phyloP scores from a whole-genome alignment of 2,329 filamentous ascomycete genomes.

The Colletotrichum incanum region DNA sequence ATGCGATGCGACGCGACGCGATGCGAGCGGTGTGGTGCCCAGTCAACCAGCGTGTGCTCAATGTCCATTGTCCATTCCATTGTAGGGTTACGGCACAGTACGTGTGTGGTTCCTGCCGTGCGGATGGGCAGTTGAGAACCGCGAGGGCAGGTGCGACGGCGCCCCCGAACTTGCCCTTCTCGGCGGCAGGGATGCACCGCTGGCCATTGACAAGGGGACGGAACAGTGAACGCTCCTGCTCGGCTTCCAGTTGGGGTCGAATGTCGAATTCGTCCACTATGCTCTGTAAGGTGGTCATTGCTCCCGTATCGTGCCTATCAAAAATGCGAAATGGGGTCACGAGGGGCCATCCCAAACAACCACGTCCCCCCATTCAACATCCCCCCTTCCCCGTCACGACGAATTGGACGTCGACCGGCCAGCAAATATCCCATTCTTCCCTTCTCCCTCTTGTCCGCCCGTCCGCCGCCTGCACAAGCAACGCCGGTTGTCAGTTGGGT shows the following conservation, averaged over 20 bases:
- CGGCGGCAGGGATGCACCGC: neutral
- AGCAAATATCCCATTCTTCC: conserved; percentile 9
- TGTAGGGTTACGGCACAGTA: neutral
- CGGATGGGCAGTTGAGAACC: neutral
- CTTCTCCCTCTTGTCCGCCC: conserved; percentile 2
- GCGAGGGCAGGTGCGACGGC: conserved; percentile 13
- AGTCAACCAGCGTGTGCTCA: neutral
- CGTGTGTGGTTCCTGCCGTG: neutral
- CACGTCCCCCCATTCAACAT: neutral
- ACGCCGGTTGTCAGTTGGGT: neutral
- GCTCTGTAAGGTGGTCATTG: neutral
- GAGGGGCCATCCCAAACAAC: conserved; percentile 39
- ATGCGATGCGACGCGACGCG: neutral
- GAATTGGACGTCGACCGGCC: conserved; percentile 24
- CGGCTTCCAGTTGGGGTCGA: neutral
- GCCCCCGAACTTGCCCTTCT: conserved; percentile 23
- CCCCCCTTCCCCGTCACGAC: conserved; percentile 5
- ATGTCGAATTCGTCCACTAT: neutral
- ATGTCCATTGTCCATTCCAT: neutral
- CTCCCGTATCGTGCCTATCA: conserved; percentile 19
- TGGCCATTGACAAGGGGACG: neutral
- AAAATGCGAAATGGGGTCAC: conserved; percentile 36
- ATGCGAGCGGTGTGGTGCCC: conserved; percentile 18
- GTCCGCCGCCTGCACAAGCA: neutral
- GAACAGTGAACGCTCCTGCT: neutral